Conservation (phyloP, 495 filamentous ascomycete species). For the Hamigera avellanea region DNA sequence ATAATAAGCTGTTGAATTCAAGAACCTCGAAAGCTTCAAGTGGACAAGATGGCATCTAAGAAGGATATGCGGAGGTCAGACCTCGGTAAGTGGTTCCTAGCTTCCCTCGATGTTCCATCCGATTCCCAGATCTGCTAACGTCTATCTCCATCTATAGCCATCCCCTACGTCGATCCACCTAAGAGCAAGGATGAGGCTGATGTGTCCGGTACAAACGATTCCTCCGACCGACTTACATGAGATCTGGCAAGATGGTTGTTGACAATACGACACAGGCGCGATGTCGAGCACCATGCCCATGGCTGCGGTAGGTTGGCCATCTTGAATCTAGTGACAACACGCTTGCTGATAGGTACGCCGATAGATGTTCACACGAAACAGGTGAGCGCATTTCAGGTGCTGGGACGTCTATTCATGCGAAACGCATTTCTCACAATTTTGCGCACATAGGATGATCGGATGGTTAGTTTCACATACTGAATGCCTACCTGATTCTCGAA, state of each 20-base stretch:
- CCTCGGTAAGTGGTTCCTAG: constrained; percentile 48
- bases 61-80: constrained; percentile 83
- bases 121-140: not conserved
- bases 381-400: constrained; percentile 46
- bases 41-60: constrained; percentile 51
- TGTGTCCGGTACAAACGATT: constrained; percentile 33
- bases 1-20: not conserved
- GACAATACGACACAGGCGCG: constrained; percentile 39
- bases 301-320: constrained; percentile 54
- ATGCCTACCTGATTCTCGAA: not conserved
- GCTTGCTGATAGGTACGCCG: not conserved
- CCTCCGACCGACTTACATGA: constrained; percentile 30
- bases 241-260: constrained; percentile 17
- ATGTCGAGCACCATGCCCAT: constrained; percentile 80
- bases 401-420: not conserved
- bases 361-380: constrained; percentile 81
- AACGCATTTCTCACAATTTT: constrained; percentile 6
- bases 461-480: constrained; percentile 43
- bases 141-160: constrained; percentile 30
- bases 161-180: constrained; percentile 50
- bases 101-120: not conserved
- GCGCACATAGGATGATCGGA: constrained; percentile 50
- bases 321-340: not conserved
- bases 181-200: constrained; percentile 43
- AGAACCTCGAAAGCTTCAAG: not conserved